These are phyloP conservation scores for Penicillium sp. DNA, from an alignment of 2,329 filamentous ascomycete species.

Conservation along the genomic window DNA sequence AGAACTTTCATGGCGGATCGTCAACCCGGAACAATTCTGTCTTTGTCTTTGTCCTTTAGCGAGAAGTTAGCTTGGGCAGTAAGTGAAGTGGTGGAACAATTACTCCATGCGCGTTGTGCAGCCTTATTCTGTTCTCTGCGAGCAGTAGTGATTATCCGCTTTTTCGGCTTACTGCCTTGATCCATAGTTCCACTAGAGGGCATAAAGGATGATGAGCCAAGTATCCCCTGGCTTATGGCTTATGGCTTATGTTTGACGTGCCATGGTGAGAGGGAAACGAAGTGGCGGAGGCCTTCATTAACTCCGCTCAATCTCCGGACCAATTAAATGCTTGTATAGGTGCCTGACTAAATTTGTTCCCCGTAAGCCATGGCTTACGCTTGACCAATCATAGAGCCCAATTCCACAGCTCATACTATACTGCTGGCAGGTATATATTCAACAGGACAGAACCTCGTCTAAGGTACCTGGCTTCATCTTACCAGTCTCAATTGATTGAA, in stretches of 20 bases:
- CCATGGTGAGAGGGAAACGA: neutral
- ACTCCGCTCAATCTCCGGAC: neutral
- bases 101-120: conserved; percentile 39
- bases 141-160: conserved; percentile 38
- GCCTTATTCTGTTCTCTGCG: conserved; percentile 40
- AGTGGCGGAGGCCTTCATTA: neutral
- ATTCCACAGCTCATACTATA: neutral
- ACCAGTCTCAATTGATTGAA: neutral
- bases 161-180: conserved; percentile 10
- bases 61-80: neutral
- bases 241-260: neutral
- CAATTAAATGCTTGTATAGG: neutral
- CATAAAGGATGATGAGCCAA: neutral
- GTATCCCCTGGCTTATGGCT: neutral
- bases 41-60: conserved; percentile 8
- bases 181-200: neutral
- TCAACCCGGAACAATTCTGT: neutral
- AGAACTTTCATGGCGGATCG: neutral
- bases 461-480: neutral
- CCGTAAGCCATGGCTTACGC: conserved; percentile 4
- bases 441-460: neutral
- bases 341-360: neutral
- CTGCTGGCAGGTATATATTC: conserved; percentile 17
- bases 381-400: neutral
- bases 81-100: conserved; percentile 2